Evolutionary conservation across 2,329 filamentous ascomycete genomes (phyloP).

Genomic region (Magnaporthiopsis incrustans): DNA sequence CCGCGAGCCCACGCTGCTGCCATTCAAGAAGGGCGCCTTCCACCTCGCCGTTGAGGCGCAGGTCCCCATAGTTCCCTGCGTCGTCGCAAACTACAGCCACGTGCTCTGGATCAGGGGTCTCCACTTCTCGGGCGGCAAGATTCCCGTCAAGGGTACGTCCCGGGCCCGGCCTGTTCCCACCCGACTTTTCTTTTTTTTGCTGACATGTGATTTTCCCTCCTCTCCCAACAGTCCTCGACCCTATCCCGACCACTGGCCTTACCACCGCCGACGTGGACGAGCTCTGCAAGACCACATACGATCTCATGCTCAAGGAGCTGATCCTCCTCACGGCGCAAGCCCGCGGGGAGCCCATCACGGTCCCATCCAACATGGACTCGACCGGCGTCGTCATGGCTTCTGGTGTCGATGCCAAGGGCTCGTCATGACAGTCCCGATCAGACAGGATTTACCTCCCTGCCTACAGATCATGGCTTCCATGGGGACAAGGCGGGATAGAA

Average conservation of each 20-base stretch:
- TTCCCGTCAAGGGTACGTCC: constrained; percentile 65
- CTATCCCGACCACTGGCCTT: constrained; percentile 68
- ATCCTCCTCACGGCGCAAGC: constrained; percentile 43
- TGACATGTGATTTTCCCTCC: not conserved
- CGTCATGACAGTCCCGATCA: not conserved
- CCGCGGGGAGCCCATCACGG: constrained; percentile 29
- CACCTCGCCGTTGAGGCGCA: constrained; percentile 90
- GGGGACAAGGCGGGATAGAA: not conserved
- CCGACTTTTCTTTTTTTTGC: constrained; percentile 1
- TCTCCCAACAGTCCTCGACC: constrained; percentile 57
- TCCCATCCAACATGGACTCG: constrained; percentile 16
- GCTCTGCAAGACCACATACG: constrained; percentile 58
- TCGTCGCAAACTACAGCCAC: constrained; percentile 72
- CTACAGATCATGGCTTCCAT: not conserved
- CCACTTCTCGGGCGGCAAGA: constrained; percentile 58
- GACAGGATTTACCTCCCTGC: not conserved
- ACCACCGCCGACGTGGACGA: constrained; percentile 70
- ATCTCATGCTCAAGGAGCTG: constrained; percentile 67
- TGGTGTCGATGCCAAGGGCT: constrained; percentile 18
- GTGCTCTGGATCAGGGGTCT: constrained; percentile 56
- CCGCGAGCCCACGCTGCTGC: constrained; percentile 69
- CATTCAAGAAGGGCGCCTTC: constrained; percentile 99
- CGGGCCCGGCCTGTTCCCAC: not conserved
- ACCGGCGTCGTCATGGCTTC: constrained; percentile 25
- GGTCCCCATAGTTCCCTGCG: constrained; percentile 84